Evolutionary conservation across 345 rosid genomes (phyloP).

Genomic region (Heritiera littoralis): DNA sequence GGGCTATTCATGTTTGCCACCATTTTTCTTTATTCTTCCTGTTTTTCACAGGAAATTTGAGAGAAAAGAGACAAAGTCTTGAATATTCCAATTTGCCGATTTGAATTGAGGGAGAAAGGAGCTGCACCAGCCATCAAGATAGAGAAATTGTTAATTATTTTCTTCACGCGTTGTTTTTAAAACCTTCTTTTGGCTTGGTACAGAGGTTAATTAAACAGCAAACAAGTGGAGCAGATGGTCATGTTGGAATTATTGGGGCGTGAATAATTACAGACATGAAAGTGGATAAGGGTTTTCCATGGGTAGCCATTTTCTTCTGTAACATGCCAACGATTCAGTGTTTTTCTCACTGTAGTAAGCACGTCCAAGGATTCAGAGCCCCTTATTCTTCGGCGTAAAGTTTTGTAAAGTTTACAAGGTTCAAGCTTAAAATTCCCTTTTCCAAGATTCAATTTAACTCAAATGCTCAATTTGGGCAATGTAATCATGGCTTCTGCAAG

Average conservation of each 20-base stretch:
- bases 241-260: neutral
- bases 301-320: neutral
- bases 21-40: neutral
- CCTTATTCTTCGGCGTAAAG: neutral
- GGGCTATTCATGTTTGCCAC: neutral
- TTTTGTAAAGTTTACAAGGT: neutral
- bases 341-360: neutral
- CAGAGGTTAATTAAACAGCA: neutral
- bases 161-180: neutral
- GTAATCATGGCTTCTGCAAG: neutral
- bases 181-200: neutral
- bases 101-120: neutral
- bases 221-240: neutral
- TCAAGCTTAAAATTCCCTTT: neutral
- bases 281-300: neutral
- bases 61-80: neutral
- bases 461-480: neutral
- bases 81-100: neutral
- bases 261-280: neutral
- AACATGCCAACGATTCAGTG: neutral
- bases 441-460: neutral
- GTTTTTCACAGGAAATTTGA: neutral
- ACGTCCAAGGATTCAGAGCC: neutral
- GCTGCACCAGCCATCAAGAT: neutral
- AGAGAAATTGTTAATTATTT: neutral